phyloP scores from a whole-genome alignment of 106 monocot genomes.

The Apostasia shenzhenica region DNA sequence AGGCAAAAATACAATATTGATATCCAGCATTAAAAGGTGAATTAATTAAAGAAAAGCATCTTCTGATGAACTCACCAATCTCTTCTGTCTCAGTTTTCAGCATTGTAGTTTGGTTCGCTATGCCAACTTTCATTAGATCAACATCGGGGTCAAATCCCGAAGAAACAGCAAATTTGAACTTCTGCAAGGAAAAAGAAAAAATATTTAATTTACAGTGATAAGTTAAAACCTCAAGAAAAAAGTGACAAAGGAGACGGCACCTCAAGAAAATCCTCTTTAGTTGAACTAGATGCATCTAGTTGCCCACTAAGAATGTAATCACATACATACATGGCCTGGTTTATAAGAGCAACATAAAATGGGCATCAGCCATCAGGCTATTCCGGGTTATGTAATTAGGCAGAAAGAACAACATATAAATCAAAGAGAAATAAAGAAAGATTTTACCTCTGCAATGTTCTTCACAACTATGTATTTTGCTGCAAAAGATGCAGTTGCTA shows the following conservation, averaged over 20 bases:
- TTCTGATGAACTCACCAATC: conserved; percentile 48
- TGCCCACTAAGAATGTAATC: conserved; percentile 95
- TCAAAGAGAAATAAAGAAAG: neutral
- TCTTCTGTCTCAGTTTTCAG: conserved; percentile 99
- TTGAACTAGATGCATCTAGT: conserved; percentile 91
- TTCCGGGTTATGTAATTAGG: neutral
- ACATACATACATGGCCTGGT: conserved; percentile 86
- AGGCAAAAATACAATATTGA: neutral
- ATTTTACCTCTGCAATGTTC: conserved; percentile 74
- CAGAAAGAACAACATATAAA: neutral
- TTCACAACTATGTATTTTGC: conserved; percentile 83
- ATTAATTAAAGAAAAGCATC: neutral
- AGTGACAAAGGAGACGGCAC: conserved; percentile 19
- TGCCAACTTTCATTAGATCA: conserved; percentile 76
- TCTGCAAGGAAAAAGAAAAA: conserved; percentile 27
- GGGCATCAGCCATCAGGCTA: neutral
- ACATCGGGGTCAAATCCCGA: conserved; percentile 89
- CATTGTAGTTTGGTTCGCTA: conserved; percentile 99
- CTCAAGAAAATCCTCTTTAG: conserved; percentile 76
- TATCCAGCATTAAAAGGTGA: conserved; percentile 5
- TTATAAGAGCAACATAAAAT: conserved; percentile 6
- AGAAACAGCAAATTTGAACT: conserved; percentile 79
- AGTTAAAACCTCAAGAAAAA: neutral
- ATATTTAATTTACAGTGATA: conserved; percentile 1
- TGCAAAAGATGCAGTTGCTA: conserved; percentile 96